Evolutionary conservation across 1,284 basidiomycete species (phyloP).

Genomic region (Apiotrichum montevideense): DNA sequence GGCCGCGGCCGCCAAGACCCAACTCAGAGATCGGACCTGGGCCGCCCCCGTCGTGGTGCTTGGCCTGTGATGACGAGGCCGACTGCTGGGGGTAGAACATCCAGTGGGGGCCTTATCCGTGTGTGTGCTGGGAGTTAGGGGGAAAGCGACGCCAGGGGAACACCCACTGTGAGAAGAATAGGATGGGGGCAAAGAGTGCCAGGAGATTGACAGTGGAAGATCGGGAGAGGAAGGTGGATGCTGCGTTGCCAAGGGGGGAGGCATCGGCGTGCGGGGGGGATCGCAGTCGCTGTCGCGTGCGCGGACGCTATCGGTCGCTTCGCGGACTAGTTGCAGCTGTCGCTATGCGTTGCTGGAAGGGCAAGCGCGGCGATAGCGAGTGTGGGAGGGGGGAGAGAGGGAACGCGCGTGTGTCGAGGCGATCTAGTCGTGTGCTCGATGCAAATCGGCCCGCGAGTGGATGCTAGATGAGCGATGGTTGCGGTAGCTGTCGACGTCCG

Average conservation of each 20-base stretch:
- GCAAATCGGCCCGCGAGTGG: too few relatives aligned
- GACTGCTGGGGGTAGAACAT: slow-evolving; percentile 36
- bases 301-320: neutral
- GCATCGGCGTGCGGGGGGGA: slow-evolving; percentile 17
- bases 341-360: too few relatives aligned
- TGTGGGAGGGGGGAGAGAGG: too few relatives aligned
- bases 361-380: too few relatives aligned
- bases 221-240: slow-evolving; percentile 6
- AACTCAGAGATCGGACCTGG: slow-evolving; percentile 18
- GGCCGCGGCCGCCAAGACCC: slow-evolving; percentile 14
- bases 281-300: neutral
- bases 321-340: too few relatives aligned
- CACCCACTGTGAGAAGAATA: neutral
- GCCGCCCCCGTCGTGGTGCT: slow-evolving; percentile 32
- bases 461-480: too few relatives aligned
- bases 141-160: neutral
- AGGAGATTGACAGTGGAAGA: slow-evolving; percentile 4
- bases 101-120: slow-evolving; percentile 16
- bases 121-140: slow-evolving; percentile 2
- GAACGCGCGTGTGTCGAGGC: too few relatives aligned
- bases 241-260: slow-evolving; percentile 15
- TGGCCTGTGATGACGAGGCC: slow-evolving; percentile 25
- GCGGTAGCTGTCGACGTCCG: too few relatives aligned
- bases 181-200: slow-evolving; percentile 5
- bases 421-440: too few relatives aligned